Percentiles rank a stretch among this genome's conserved stretches.
These are phyloP conservation scores for Arxiozyma heterogenica DNA, from an alignment of 1,139 yeast species.

Conservation along the genomic window DNA sequence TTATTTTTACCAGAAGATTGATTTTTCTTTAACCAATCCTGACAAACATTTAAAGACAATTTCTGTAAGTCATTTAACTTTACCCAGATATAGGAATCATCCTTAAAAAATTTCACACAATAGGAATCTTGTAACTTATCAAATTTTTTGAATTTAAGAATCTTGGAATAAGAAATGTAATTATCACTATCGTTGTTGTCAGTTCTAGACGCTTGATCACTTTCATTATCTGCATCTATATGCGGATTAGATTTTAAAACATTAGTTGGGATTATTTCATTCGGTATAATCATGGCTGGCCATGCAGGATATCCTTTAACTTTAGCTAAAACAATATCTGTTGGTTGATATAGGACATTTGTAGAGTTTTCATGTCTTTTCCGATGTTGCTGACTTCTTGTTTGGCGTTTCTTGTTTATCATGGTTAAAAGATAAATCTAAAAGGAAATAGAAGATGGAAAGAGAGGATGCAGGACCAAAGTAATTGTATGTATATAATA, in stretches of 20 bases:
- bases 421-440: not conserved
- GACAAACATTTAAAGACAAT: slow-evolving; percentile 18
- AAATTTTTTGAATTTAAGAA: slow-evolving; percentile 22
- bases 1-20: slow-evolving; percentile 18
- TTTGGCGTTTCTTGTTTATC: not conserved
- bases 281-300: slow-evolving; percentile 73
- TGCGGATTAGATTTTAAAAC: slow-evolving; percentile 41
- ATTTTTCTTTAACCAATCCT: slow-evolving; percentile 17
- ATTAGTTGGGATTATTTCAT: slow-evolving; percentile 45
- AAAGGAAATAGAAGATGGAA: not conserved
- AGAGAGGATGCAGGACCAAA: not conserved
- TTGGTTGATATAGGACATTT: slow-evolving; percentile 22
- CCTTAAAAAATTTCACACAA: slow-evolving; percentile 29
- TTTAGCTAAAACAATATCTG: slow-evolving; percentile 53
- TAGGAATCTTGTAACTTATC: slow-evolving; percentile 15
- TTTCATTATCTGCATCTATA: slow-evolving; percentile 9
- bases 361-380: not conserved
- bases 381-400: not conserved
- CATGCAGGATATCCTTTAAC: slow-evolving; percentile 74
- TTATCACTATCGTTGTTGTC: slow-evolving; percentile 22
- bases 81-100: slow-evolving; percentile 30
- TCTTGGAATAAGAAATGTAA: slow-evolving; percentile 19
- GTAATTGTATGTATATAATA: no score
- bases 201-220: slow-evolving; percentile 18
- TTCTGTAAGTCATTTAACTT: slow-evolving; percentile 19